Percentiles rank a stretch among this genome's conserved stretches.
Conservation (phyloP, 2,329 filamentous ascomycete species). For the Drechslerella coelobrocha region DNA sequence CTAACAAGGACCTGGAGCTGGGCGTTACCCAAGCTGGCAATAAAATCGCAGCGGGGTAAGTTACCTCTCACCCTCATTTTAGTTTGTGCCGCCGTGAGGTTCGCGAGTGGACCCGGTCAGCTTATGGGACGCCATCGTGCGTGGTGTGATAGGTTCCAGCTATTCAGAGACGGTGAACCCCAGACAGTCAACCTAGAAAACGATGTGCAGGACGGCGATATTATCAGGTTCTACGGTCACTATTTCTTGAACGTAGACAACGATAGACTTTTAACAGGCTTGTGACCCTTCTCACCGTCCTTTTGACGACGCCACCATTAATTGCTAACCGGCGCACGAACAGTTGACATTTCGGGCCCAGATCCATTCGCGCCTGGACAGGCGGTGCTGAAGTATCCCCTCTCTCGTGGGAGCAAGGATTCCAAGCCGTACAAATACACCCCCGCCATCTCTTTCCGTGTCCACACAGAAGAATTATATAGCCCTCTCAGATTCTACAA, state of each 20-base stretch:
- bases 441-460: background rate
- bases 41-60: constrained; percentile 11
- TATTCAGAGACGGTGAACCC: background rate
- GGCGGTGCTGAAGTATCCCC: background rate
- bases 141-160: constrained; percentile 5
- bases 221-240: constrained; percentile 16
- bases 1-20: constrained; percentile 1
- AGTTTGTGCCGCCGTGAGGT: background rate
- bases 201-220: constrained; percentile 6
- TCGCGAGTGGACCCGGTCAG: background rate
- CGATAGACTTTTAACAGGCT: background rate
- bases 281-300: background rate
- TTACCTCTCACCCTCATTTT: background rate
- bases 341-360: no score
- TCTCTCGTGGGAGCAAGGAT: background rate
- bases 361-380: no score
- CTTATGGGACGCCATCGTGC: background rate
- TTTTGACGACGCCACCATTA: no score
- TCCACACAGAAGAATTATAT: background rate
- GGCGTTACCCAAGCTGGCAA: background rate
- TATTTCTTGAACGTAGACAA: background rate
- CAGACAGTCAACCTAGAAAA: constrained; percentile 4
- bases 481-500: background rate
- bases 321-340: no score
- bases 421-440: background rate